These are phyloP conservation scores for Colletotrichum echinochloae DNA, from an alignment of 2,329 filamentous ascomycete species.

Conservation along the genomic window DNA sequence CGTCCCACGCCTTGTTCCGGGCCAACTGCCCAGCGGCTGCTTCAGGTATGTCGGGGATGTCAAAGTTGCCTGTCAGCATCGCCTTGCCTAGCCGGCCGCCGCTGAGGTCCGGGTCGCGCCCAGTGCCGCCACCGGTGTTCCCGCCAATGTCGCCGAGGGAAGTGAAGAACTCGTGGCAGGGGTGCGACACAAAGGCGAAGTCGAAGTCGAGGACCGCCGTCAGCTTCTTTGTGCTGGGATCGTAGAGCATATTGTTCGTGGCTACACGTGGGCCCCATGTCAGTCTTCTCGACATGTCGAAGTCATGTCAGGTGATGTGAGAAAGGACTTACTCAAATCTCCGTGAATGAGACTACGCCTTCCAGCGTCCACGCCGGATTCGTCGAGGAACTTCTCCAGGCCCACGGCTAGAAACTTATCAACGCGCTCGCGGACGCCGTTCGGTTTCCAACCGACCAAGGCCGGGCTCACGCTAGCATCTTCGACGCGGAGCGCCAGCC, in stretches of 20 bases:
- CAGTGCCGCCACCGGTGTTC: conserved; percentile 20
- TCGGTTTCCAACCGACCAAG: conserved; percentile 43
- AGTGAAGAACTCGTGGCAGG: conserved; percentile 44
- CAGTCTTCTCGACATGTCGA: not conserved
- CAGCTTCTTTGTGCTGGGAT: conserved; percentile 41
- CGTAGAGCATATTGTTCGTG: conserved; percentile 46
- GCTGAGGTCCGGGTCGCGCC: conserved; percentile 29
- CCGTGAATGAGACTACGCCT: conserved; percentile 43
- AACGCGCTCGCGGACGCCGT: conserved; percentile 38
- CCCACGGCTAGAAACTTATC: conserved; percentile 39
- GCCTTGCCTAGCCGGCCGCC: conserved; percentile 33
- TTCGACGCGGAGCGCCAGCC: conserved; percentile 29
- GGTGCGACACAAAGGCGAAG: conserved; percentile 44
- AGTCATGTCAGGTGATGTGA: not conserved
- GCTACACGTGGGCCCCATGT: conserved; percentile 37
- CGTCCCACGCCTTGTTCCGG: conserved; percentile 8
- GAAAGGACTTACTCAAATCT: conserved; percentile 45
- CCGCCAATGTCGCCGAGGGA: conserved; percentile 42
- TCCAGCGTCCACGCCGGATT: conserved; percentile 35
- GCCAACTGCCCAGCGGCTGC: not conserved
- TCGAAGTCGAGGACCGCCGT: conserved; percentile 48
- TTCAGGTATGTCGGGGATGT: conserved; percentile 1
- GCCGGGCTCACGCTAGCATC: conserved; percentile 34
- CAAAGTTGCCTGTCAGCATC: conserved; percentile 17
- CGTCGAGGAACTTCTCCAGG: conserved; percentile 28